Percentiles rank a stretch among this genome's conserved stretches.
phyloP scores from a whole-genome alignment of 2,329 filamentous ascomycete species.

The Calonectria hawksworthii region DNA sequence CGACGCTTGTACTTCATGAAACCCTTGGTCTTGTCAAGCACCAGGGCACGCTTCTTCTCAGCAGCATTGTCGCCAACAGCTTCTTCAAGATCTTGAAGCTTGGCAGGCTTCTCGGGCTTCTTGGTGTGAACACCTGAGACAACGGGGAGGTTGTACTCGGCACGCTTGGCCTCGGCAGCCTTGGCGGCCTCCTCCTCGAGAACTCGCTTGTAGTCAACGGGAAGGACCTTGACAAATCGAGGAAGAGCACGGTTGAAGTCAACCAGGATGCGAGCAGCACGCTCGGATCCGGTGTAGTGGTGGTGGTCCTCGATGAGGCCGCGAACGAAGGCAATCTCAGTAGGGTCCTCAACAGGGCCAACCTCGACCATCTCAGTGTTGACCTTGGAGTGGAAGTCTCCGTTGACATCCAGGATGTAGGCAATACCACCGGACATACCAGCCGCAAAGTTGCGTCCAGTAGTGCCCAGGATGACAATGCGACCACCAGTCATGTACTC shows the following conservation, averaged over 20 bases:
- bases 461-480: constrained; percentile 86
- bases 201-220: constrained; percentile 96
- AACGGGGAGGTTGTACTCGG: constrained; percentile 84
- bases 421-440: constrained; percentile 99
- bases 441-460: constrained; percentile 96
- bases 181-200: constrained; percentile 88
- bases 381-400: constrained; percentile 92
- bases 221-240: constrained; percentile 93
- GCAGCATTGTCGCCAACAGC: constrained; percentile 85
- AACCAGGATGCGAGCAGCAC: constrained; percentile 91
- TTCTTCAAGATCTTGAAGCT: constrained; percentile 89
- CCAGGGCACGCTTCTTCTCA: constrained; percentile 91
- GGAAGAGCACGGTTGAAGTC: constrained; percentile 94
- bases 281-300: constrained; percentile 96
- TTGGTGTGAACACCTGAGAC: constrained; percentile 76
- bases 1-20: constrained; percentile 98
- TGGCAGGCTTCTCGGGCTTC: constrained; percentile 77
- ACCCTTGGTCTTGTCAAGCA: constrained; percentile 96
- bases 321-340: constrained; percentile 91
- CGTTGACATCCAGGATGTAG: constrained; percentile 90
- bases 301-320: constrained; percentile 96
- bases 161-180: constrained; percentile 86
- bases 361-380: constrained; percentile 99
- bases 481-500: constrained; percentile 99
- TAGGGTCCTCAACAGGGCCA: constrained; percentile 83